These are phyloP conservation scores for Danielia oregonensis DNA, from an alignment of 805 yeast species.

Conservation along the genomic window DNA sequence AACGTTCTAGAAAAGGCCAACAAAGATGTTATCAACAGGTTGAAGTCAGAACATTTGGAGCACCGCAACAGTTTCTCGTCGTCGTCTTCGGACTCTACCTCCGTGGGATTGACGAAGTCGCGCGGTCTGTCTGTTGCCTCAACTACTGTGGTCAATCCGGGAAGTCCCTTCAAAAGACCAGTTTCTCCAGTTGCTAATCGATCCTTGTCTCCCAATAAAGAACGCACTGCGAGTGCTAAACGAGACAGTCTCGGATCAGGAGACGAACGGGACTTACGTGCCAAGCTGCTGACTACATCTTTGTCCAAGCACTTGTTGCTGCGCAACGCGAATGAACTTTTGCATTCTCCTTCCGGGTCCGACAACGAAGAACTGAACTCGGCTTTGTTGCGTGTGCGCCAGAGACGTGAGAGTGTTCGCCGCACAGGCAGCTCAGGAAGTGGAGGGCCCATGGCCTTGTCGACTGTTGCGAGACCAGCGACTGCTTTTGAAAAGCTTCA, in stretches of 20 bases:
- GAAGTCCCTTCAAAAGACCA: slow-evolving; percentile 44
- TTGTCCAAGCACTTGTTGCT: slow-evolving; percentile 22
- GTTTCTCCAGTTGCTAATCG: slow-evolving; percentile 37
- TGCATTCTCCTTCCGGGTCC: slow-evolving; percentile 52
- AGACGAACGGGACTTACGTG: slow-evolving; percentile 3
- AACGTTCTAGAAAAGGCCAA: slow-evolving; percentile 91
- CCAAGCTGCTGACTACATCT: slow-evolving; percentile 17
- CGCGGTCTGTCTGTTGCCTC: slow-evolving; percentile 31
- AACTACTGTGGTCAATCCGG: slow-evolving; percentile 15
- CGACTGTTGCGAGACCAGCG: slow-evolving; percentile 3
- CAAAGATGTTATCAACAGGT: slow-evolving; percentile 83
- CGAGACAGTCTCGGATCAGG: slow-evolving; percentile 2
- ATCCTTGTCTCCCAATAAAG: slow-evolving; percentile 27
- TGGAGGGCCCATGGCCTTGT: slow-evolving; percentile 7
- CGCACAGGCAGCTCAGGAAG: slow-evolving; percentile 11
- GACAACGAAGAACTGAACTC: slow-evolving; percentile 60
- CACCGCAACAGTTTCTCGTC: slow-evolving; percentile 49
- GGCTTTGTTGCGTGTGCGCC: slow-evolving; percentile 50
- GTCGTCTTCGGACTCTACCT: slow-evolving; percentile 44
- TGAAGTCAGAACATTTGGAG: slow-evolving; percentile 78
- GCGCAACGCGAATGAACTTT: slow-evolving; percentile 21
- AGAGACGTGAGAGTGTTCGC: slow-evolving; percentile 52
- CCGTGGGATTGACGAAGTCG: slow-evolving; percentile 27
- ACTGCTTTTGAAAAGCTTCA: slow-evolving; percentile 3
- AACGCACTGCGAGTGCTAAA: slow-evolving; percentile 4